phyloP scores from a whole-genome alignment of 2,329 filamentous ascomycete genomes.

The Cladosporium sp. region DNA sequence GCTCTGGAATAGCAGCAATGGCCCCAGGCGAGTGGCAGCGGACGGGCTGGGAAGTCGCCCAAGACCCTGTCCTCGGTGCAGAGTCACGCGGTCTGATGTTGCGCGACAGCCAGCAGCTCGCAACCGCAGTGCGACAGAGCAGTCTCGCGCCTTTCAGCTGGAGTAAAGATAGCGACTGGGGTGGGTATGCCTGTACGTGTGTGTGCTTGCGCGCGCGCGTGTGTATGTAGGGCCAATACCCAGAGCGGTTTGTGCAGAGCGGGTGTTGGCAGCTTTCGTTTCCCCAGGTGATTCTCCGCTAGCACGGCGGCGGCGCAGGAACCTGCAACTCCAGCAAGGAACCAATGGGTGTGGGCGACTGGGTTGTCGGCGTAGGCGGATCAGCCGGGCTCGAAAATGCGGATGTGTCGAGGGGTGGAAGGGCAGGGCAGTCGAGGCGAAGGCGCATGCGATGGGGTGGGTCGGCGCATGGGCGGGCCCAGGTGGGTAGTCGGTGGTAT shows the following conservation, averaged over 20 bases:
- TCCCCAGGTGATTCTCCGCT: neutral
- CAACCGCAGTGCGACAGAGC: constrained; percentile 6
- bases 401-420: constrained; percentile 26
- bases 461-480: constrained; percentile 25
- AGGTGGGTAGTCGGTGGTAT: constrained; percentile 16
- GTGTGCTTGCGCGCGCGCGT: too few relatives aligned
- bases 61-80: constrained; percentile 8
- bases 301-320: neutral
- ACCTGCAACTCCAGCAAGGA: constrained; percentile 15
- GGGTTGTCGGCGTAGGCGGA: constrained; percentile 14
- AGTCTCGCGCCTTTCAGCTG: neutral
- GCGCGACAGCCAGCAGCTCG: constrained; percentile 7
- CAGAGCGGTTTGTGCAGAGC: constrained; percentile 13
- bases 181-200: too few relatives aligned
- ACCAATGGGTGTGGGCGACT: constrained; percentile 19
- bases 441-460: constrained; percentile 20
- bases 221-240: neutral
- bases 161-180: neutral
- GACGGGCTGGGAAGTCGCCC: constrained; percentile 6
- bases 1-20: constrained; percentile 13
- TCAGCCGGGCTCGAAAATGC: constrained; percentile 31
- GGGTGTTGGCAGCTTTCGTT: neutral
- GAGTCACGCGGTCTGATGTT: constrained; percentile 9
- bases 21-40: constrained; percentile 6
- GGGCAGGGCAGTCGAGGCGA: constrained; percentile 32